Conservation (phyloP, 2,329 filamentous ascomycete species). For the Trichoderma simmonsii region DNA sequence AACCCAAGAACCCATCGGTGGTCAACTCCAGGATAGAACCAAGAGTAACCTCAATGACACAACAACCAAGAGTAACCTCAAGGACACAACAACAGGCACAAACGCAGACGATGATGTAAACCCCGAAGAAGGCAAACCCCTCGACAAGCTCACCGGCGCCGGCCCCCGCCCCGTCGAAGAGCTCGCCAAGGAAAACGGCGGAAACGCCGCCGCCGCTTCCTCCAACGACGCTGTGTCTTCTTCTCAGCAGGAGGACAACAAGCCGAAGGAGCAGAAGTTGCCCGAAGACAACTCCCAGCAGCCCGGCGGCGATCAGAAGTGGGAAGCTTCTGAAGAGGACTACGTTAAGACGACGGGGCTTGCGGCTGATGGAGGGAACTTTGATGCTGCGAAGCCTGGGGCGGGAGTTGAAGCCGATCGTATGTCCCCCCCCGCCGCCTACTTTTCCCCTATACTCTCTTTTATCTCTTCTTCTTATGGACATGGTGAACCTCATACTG, state of each 20-base stretch:
- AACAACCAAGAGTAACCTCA: background rate
- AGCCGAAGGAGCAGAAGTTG: conserved; percentile 16
- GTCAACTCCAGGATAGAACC: background rate
- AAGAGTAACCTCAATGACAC: background rate
- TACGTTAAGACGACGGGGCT: conserved; percentile 58
- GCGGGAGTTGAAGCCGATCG: conserved; percentile 66
- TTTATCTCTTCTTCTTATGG: no score
- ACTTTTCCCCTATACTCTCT: no score
- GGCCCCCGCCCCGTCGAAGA: conserved; percentile 33
- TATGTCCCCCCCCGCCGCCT: conserved; percentile 42
- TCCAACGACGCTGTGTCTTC: background rate
- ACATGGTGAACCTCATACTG: background rate
- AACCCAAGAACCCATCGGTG: background rate
- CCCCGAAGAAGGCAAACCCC: conserved; percentile 1
- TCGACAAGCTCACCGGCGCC: background rate
- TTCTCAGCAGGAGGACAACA: background rate
- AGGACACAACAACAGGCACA: background rate
- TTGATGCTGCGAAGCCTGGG: conserved; percentile 61
- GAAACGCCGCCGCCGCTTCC: conserved; percentile 25
- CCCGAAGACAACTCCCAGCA: background rate
- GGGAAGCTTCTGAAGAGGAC: conserved; percentile 52
- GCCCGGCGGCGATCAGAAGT: conserved; percentile 24
- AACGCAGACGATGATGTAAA: background rate
- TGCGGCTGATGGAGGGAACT: conserved; percentile 63
- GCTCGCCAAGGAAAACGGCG: conserved; percentile 34